Base-by-base conservation (phyloP, 306 rosid genomes). In the Mimosa bimucronata region DNA sequence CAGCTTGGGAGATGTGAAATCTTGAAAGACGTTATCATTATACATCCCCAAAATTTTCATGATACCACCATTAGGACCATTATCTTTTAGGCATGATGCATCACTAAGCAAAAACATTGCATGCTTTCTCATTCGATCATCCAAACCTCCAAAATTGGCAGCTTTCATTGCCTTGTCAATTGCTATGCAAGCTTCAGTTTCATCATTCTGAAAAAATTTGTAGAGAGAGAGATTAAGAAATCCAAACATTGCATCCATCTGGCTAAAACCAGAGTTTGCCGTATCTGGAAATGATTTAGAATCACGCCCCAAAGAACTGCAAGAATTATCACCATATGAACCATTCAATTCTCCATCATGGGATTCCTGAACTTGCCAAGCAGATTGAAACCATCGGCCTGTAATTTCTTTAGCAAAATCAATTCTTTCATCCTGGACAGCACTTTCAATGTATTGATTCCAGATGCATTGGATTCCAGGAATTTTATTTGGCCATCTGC, bases 401-500 rank as follows among this genome's bases (percentile, higher is more conserved):
- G 92, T 66, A 80, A 95, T 86, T 88, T 81, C 89, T 84, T 92
- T 87, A 0, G 89, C 91, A 87, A 87, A 73, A 76, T 91, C 90
- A 50, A 57, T 50, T 66, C 83, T 87, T 77, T 73, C 88, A 80
- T 87, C 81, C 74, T 79, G 87, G 79, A 95, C 80, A 26, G 88
- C 89, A 80, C 79, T 84, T 79, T 89, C 93, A 76, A 88, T 87
- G 55, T 91, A 95, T 77, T 95, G 98, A 82, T 95, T 90, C 98
- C 98, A 95, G 77, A 95, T 87, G 85, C 95, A 89, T 3, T 92
- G 94, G 74, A 95, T 73, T 42, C 98, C 98, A 44, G 98, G 98
- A 76, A 83, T 86, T 79, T 87, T 86, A 75, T 88, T 91, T 25
- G 94, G 94, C 98, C 98, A 92, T 82, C 82, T 83, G 66, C 50